These are phyloP conservation scores for Cerrena zonata DNA, from an alignment of 1,284 basidiomycete species.

Conservation along the genomic window DNA sequence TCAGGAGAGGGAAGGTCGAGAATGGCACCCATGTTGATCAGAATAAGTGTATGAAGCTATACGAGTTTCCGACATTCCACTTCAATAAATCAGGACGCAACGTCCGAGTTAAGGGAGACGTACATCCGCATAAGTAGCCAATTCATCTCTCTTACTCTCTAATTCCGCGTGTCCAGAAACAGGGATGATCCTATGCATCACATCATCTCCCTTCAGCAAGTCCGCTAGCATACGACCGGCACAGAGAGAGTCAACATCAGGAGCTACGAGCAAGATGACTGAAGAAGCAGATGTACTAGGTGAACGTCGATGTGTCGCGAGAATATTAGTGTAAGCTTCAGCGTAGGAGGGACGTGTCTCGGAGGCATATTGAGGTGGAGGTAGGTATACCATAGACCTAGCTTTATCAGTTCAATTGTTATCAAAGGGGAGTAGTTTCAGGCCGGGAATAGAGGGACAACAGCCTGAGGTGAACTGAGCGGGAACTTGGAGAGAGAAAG, in stretches of 20 bases:
- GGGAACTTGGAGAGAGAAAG: no score
- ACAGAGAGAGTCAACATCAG: conserved; percentile 87
- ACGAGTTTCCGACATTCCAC: conserved; percentile 1
- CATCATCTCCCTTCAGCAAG: conserved; percentile 88
- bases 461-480: background rate
- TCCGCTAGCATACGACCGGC: conserved; percentile 86
- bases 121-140: conserved; percentile 68
- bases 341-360: conserved; percentile 61
- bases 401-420: background rate
- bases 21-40: conserved; percentile 89
- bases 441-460: background rate
- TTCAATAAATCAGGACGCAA: background rate
- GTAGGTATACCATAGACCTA: conserved; percentile 55
- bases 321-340: conserved; percentile 75
- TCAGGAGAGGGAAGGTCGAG: conserved; percentile 71
- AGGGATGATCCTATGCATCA: conserved; percentile 88
- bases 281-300: conserved; percentile 73
- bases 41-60: conserved; percentile 87
- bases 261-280: conserved; percentile 79
- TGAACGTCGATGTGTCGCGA: conserved; percentile 68
- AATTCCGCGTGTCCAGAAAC: conserved; percentile 82
- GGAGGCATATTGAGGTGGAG: conserved; percentile 60
- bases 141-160: conserved; percentile 60
- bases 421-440: background rate
- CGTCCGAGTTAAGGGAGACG: conserved; percentile 18